Percentiles rank a stretch among this genome's conserved stretches.
Conservation (phyloP, 192 early-diverging fungal species). For the Gryganskiella cystojenkinii region DNA sequence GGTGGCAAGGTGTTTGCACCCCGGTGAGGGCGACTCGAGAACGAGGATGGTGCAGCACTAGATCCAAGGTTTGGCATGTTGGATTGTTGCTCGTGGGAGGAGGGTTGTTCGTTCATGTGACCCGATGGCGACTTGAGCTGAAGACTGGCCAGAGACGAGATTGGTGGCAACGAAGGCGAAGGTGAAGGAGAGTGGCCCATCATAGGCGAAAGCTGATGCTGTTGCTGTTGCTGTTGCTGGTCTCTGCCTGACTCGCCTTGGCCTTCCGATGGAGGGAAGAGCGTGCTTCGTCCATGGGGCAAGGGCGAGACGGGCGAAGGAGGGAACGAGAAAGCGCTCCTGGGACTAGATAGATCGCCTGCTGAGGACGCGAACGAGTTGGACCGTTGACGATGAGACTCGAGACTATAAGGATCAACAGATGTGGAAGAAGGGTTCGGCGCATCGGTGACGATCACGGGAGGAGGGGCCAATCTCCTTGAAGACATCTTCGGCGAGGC, state of each 20-base stretch:
- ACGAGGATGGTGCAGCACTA: neutral
- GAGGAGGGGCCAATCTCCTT: conserved; percentile 30
- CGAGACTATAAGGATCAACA: conserved; percentile 13
- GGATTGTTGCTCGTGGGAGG: neutral
- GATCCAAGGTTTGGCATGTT: neutral
- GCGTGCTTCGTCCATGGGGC: conserved; percentile 2
- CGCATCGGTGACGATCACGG: conserved; percentile 45
- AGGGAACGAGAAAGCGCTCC: conserved; percentile 20
- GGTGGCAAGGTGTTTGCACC: conserved; percentile 20
- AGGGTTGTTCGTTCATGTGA: neutral
- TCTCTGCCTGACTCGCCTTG: conserved; percentile 6
- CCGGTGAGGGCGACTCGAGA: conserved; percentile 25
- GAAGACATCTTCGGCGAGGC: conserved; percentile 9
- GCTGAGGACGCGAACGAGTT: conserved; percentile 36
- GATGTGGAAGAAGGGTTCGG: conserved; percentile 22
- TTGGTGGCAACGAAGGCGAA: conserved; percentile 44
- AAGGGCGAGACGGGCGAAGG: conserved; percentile 32
- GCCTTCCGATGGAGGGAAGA: conserved; percentile 17
- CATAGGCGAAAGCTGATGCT: conserved; percentile 7
- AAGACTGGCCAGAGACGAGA: conserved; percentile 37
- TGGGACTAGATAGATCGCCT: conserved; percentile 26
- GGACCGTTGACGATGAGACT: conserved; percentile 34
- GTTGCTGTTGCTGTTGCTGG: conserved; percentile 16
- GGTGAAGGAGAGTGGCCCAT: conserved; percentile 14
- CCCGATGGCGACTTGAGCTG: conserved; percentile 34